Conservation (phyloP, 768 basidiomycete species). For the Boletellus emodensis region DNA sequence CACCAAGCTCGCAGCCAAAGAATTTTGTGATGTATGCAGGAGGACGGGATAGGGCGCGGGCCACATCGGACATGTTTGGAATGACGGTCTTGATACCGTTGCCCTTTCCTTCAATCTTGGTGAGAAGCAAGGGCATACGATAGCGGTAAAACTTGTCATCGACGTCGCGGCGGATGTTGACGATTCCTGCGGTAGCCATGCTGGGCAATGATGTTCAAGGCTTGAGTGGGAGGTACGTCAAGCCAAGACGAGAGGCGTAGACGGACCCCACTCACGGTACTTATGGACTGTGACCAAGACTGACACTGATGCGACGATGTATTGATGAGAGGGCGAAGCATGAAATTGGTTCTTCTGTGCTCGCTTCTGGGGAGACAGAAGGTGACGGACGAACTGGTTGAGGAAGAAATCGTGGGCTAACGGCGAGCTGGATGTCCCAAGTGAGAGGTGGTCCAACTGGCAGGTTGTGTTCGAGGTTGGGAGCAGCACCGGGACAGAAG, state of each 20-base stretch:
- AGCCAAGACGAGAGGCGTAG: background rate
- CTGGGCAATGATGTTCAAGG: conserved; percentile 62
- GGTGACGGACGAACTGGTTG: conserved; percentile 16
- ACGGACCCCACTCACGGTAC: conserved; percentile 41
- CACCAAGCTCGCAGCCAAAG: conserved; percentile 98
- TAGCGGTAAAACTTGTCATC: conserved; percentile 97
- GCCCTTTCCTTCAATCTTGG: conserved; percentile 98
- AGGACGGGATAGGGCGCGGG: conserved; percentile 90
- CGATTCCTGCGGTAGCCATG: conserved; percentile 78
- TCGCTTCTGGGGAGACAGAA: conserved; percentile 32
- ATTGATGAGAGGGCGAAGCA: conserved; percentile 86
- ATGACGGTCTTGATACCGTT: conserved; percentile 99
- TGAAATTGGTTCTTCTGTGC: conserved; percentile 52
- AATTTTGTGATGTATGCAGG: conserved; percentile 98
- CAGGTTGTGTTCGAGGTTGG: no score
- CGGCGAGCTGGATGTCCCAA: background rate
- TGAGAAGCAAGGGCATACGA: conserved; percentile 93
- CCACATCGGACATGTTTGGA: conserved; percentile 98
- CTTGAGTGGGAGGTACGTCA: conserved; percentile 30
- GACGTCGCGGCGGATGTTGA: conserved; percentile 94
- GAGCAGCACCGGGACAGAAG: conserved; percentile 1
- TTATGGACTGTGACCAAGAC: conserved; percentile 48
- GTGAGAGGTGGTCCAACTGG: background rate
- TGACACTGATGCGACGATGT: conserved; percentile 62
- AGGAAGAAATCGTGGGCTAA: conserved; percentile 29